Conservation (phyloP, 2,329 filamentous ascomycete genomes). For the Didymella pinodella region DNA sequence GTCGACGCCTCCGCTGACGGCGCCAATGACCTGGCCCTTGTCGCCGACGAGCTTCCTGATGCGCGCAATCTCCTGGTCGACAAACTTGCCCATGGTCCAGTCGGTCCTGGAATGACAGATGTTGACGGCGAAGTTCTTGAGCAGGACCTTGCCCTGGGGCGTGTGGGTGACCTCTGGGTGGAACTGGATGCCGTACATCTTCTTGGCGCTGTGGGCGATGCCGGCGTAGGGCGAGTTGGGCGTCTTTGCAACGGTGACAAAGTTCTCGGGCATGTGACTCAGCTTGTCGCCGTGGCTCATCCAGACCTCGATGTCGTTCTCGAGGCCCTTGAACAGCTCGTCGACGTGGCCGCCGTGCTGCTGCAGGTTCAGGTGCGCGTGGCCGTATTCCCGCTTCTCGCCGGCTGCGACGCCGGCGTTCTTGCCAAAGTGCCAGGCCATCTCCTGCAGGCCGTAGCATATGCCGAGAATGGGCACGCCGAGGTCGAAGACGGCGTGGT, state of each 20-base stretch:
- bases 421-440: slow-evolving; percentile 73
- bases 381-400: slow-evolving; percentile 74
- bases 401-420: slow-evolving; percentile 70
- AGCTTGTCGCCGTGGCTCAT: slow-evolving; percentile 95
- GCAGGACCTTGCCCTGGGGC: slow-evolving; percentile 70
- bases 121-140: slow-evolving; percentile 82
- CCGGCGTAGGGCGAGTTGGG: slow-evolving; percentile 80
- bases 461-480: slow-evolving; percentile 68
- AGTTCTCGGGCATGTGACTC: slow-evolving; percentile 73
- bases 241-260: slow-evolving; percentile 77
- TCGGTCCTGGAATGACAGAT: slow-evolving; percentile 80
- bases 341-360: slow-evolving; percentile 70
- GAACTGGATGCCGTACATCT: slow-evolving; percentile 85
- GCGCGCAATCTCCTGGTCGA: slow-evolving; percentile 78
- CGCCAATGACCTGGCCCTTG: slow-evolving; percentile 81
- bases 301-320: slow-evolving; percentile 74
- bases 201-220: slow-evolving; percentile 74
- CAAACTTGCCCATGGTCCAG: slow-evolving; percentile 89
- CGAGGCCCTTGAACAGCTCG: slow-evolving; percentile 78
- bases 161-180: slow-evolving; percentile 87
- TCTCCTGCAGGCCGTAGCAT: slow-evolving; percentile 74
- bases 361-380: slow-evolving; percentile 70
- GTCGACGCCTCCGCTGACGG: slow-evolving; percentile 85
- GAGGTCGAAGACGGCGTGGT: slow-evolving; percentile 81
- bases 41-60: slow-evolving; percentile 85